Evolutionary conservation across 805 yeast species (phyloP).

Genomic region (Hanseniaspora hatyaiensis): DNA sequence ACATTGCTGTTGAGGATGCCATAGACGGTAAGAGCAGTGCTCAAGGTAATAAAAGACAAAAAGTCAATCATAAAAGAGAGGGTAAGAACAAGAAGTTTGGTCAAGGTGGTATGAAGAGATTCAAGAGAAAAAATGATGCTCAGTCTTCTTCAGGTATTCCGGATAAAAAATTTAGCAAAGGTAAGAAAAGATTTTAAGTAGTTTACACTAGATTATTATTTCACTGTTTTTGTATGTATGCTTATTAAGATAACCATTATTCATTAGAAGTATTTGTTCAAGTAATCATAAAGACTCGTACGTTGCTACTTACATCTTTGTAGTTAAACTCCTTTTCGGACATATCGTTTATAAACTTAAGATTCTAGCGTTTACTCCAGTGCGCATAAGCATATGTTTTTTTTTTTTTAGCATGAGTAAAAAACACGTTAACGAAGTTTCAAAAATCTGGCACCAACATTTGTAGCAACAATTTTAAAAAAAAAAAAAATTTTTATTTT

Average conservation of each 20-base stretch:
- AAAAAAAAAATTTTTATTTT: neutral
- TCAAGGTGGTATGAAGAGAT: constrained; percentile 65
- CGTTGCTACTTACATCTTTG: neutral
- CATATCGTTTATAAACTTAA: constrained; percentile 3
- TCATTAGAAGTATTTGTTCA: neutral
- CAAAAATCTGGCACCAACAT: too few species aligned
- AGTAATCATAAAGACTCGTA: neutral
- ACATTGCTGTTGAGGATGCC: constrained; percentile 82
- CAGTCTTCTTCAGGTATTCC: constrained; percentile 57
- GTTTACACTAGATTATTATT: neutral
- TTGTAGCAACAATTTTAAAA: neutral
- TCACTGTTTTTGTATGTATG: neutral
- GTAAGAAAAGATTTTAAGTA: constrained; percentile 13
- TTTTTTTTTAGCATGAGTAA: neutral
- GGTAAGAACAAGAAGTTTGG: constrained; percentile 70
- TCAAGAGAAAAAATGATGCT: constrained; percentile 60
- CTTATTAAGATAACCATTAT: neutral
- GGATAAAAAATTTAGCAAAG: constrained; percentile 18
- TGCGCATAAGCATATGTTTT: too few species aligned
- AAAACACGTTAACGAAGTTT: too few species aligned
- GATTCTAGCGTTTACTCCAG: too few species aligned
- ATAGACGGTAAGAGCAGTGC: constrained; percentile 35
- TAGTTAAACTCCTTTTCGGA: neutral
- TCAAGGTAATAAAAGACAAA: constrained; percentile 37
- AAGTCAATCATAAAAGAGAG: constrained; percentile 46